These are phyloP conservation scores for Quercus phellos DNA, from an alignment of 331 rosid genomes.

Conservation along the genomic window DNA sequence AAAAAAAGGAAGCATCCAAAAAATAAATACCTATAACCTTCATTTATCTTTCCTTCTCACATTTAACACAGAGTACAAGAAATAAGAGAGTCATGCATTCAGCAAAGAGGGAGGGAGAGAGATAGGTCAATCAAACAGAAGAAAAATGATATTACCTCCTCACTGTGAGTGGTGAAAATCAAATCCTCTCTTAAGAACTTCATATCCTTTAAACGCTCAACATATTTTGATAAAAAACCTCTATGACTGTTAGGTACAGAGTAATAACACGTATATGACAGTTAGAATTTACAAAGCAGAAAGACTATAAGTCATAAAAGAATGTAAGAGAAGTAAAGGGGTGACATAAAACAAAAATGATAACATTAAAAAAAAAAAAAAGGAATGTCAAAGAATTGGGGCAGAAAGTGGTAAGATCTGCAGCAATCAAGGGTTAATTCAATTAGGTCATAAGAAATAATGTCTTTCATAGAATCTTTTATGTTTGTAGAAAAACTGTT, in stretches of 20 bases:
- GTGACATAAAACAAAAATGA: not conserved
- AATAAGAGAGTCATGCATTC: not conserved
- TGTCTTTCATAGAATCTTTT: not conserved
- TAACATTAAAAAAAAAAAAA: not conserved
- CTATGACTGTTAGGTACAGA: slow-evolving; percentile 56
- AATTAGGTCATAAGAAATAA: not conserved
- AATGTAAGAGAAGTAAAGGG: not conserved
- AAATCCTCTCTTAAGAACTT: slow-evolving; percentile 85
- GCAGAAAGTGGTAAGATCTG: not conserved
- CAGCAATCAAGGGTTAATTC: not conserved
- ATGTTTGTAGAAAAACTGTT: not conserved
- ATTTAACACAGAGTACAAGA: not conserved
- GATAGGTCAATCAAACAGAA: not conserved
- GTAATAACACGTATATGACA: not conserved
- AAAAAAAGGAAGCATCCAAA: not conserved
- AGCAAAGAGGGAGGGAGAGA: slow-evolving; percentile 8
- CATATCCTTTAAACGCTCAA: slow-evolving; percentile 70
- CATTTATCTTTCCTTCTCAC: too few species aligned
- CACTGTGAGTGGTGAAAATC: slow-evolving; percentile 76
- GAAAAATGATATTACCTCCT: slow-evolving; percentile 55
- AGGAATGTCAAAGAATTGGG: not conserved
- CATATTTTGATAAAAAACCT: slow-evolving; percentile 66
- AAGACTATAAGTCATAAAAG: not conserved
- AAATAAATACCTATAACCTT: not conserved
- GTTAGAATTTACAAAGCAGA: not conserved